Conservation (phyloP, 2,329 filamentous ascomycete species). For the Neoarthrinium moseri region DNA sequence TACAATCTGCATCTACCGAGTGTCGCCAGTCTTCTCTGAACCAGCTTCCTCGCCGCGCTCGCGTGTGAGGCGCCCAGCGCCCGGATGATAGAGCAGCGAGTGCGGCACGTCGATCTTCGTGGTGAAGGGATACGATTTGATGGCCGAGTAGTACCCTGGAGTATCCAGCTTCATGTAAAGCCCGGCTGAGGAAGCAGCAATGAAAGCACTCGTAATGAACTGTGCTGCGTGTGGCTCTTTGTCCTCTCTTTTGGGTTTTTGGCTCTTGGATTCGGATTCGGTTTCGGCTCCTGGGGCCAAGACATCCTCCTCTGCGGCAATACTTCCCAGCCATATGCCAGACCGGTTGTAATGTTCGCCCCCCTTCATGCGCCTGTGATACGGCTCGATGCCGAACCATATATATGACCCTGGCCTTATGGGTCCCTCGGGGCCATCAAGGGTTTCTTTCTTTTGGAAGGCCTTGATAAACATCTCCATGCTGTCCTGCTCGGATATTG, state of each 20-base stretch:
- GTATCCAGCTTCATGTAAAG: conserved; percentile 41
- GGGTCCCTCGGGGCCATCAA: conserved; percentile 49
- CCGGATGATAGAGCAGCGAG: background rate
- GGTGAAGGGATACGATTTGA: conserved; percentile 16
- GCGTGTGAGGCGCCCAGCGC: no score
- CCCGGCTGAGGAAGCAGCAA: conserved; percentile 60
- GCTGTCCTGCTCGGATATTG: conserved; percentile 47
- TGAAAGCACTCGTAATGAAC: conserved; percentile 49
- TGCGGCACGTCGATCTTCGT: conserved; percentile 27
- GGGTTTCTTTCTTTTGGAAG: conserved; percentile 35
- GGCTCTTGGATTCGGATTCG: conserved; percentile 19
- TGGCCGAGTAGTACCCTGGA: background rate
- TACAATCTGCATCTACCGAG: no score
- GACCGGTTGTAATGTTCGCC: background rate
- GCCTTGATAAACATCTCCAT: conserved; percentile 53
- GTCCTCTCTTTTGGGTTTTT: no score
- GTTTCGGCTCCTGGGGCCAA: conserved; percentile 2
- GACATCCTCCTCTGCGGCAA: conserved; percentile 16
- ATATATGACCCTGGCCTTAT: conserved; percentile 63
- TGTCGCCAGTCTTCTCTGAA: no score
- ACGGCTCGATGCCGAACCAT: conserved; percentile 59
- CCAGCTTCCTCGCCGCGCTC: no score
- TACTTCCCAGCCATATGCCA: conserved; percentile 19
- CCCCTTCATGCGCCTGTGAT: conserved; percentile 2
- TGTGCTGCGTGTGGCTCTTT: conserved; percentile 23